These are phyloP conservation scores for Cryptococcus sp. DNA, from an alignment of 1,284 basidiomycete species.

Conservation along the genomic window DNA sequence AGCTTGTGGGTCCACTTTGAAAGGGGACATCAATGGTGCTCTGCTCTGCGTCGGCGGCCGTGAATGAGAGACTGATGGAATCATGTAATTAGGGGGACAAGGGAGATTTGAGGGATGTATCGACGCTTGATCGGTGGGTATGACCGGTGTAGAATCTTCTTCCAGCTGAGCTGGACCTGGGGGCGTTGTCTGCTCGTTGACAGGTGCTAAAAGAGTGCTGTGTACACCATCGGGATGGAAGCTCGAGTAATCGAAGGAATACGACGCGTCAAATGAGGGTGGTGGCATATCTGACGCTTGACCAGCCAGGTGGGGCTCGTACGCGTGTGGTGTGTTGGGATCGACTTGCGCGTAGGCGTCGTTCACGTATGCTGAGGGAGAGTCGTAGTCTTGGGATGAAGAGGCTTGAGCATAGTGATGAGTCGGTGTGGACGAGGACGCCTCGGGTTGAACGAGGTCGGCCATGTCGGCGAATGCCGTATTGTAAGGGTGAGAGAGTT, in stretches of 20 bases:
- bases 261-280: constrained; percentile 10
- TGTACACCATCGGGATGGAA: constrained; percentile 3
- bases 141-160: constrained; percentile 17
- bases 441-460: constrained; percentile 1
- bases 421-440: constrained; percentile 12
- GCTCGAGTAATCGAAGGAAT: constrained; percentile 10
- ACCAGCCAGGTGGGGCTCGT: constrained; percentile 2
- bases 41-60: constrained; percentile 8
- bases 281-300: constrained; percentile 4
- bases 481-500: too few species aligned
- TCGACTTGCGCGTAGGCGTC: constrained; percentile 14
- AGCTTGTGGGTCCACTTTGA: constrained; percentile 9
- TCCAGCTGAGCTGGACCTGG: constrained; percentile 10
- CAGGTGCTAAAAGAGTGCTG: constrained; percentile 5
- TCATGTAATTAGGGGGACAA: constrained; percentile 6
- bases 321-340: constrained; percentile 14
- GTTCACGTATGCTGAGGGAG: constrained; percentile 26
- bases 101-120: constrained; percentile 12
- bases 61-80: background rate
- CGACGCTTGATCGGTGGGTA: constrained; percentile 10
- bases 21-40: constrained; percentile 17
- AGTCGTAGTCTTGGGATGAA: constrained; percentile 16
- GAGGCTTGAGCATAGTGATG: constrained; percentile 1
- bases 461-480: too few species aligned
- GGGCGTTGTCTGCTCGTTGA: constrained; percentile 13